Evolutionary conservation across 176 grass and related monocot species (phyloP), one percentile per base, ranked within the genome.

Genomic region (Oryza brachyantha): DNA sequence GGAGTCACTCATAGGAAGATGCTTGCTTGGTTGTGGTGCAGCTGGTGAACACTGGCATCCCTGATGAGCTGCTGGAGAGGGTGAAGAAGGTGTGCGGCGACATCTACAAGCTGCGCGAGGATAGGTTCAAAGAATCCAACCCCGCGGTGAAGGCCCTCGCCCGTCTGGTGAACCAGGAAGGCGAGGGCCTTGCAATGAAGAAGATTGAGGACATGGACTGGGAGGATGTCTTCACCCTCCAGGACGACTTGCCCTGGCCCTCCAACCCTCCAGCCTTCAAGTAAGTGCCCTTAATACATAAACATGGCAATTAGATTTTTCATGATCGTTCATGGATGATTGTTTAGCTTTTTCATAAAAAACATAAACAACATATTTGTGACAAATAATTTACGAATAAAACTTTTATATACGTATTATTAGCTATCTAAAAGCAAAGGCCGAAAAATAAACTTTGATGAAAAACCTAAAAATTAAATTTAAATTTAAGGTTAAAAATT

Each of bases 11-110:
- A 60, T 10, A 22, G 13, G 65, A 22, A 13, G 35, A 32, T 3
- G 41, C 46, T 28, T 66, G 25, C 8, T n/a, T 9, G 3, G 22
- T 55, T 9, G 17, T 55, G 50, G 22, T 17, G 28, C 48, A 93
- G 91, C 84, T 97, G 28, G 82, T 92, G 79, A 97, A 97, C 63
- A 93, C 92, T 12, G 94, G 94, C 58, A 97, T 97, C 75, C 45
- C 94, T 16, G 76, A 62, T 17, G 91, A 97, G 79, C 87, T 97
- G 19, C 85, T 97, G 8, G 94, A 92, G 76, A 74, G 87, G 57
- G 94, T 94, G 73, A 97, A 97, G 89, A 94, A 90, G 82, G 91
- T 92, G n/a, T 84, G 88, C 72, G 64, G 17, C 1, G 91, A 97
- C 45, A 82, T 68, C 82, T 97, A 97, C 79, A 94, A 86, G 85